Percentiles rank a stretch among this genome's conserved stretches.
These are phyloP conservation scores for Hypoxylon crocopeplum DNA, from an alignment of 495 filamentous ascomycete species.

Conservation along the genomic window DNA sequence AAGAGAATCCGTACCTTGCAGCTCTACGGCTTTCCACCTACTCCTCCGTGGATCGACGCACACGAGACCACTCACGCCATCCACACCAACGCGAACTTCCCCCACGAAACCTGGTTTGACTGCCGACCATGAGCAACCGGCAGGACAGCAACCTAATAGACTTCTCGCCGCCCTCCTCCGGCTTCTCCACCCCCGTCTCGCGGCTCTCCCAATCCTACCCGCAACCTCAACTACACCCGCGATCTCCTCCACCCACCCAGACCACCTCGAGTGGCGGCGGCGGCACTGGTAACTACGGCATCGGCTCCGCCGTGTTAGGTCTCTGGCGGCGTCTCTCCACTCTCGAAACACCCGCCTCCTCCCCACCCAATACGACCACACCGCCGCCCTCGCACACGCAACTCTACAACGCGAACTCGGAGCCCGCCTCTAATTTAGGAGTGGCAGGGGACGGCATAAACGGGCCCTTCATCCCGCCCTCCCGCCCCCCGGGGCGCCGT, in stretches of 20 bases:
- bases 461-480: constrained; percentile 49
- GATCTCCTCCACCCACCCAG: constrained; percentile 20
- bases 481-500: constrained; percentile 34
- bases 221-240: constrained; percentile 14
- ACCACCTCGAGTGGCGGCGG: constrained; percentile 19
- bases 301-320: constrained; percentile 40
- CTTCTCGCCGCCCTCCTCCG: constrained; percentile 32
- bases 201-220: constrained; percentile 9
- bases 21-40: too few species aligned
- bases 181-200: constrained; percentile 17
- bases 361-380: constrained; percentile 15
- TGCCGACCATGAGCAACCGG: constrained; percentile 15
- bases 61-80: constrained; percentile 13
- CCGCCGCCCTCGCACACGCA: constrained; percentile 32
- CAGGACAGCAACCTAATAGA: constrained; percentile 35
- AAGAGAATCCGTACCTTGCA: too few species aligned
- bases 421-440: neutral
- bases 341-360: constrained; percentile 35
- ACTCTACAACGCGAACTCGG: constrained; percentile 28
- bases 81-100: neutral
- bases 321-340: constrained; percentile 45
- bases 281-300: constrained; percentile 33
- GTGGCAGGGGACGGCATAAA: constrained; percentile 44
- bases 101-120: constrained; percentile 1
- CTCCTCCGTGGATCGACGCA: constrained; percentile 14